Evolutionary conservation across 164 flowering plant genomes (phyloP).

Genomic region (Magnolia officinalis): DNA sequence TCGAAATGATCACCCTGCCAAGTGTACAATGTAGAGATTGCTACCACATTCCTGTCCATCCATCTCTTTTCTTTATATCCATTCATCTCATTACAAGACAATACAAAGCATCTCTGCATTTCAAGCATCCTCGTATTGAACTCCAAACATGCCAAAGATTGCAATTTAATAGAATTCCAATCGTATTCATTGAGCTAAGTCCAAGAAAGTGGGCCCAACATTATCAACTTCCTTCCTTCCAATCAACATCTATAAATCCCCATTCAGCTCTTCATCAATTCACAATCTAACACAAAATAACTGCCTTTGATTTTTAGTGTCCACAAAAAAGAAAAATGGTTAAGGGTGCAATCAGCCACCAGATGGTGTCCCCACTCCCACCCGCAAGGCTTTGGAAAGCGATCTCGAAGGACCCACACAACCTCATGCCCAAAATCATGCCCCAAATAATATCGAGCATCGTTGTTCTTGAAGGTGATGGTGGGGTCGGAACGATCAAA

Average conservation of each 20-base stretch:
- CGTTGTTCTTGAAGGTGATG: neutral
- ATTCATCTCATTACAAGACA: too few relatives aligned
- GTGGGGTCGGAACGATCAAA: slow-evolving; percentile 6
- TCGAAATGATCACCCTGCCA: neutral
- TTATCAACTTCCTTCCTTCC: neutral
- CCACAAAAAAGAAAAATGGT: neutral
- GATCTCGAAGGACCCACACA: neutral
- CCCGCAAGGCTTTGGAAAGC: slow-evolving; percentile 2
- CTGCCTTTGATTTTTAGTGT: neutral
- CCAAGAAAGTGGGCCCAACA: neutral
- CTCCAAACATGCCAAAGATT: neutral
- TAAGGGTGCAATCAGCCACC: neutral
- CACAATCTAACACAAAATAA: neutral
- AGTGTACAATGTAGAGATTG: neutral
- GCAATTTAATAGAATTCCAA: neutral
- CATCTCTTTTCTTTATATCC: neutral
- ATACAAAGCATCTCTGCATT: too few relatives aligned
- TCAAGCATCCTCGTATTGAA: neutral
- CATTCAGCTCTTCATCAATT: neutral
- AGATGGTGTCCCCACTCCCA: neutral
- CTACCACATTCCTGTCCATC: neutral
- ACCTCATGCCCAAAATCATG: slow-evolving; percentile 8
- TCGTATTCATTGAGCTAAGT: neutral
- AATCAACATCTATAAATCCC: neutral
- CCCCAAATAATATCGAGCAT: slow-evolving; percentile 1